A percentile compares a stretch with the other conserved stretches of the same genome.
phyloP scores from a whole-genome alignment of 805 yeast species.

The Starmera quercuum region DNA sequence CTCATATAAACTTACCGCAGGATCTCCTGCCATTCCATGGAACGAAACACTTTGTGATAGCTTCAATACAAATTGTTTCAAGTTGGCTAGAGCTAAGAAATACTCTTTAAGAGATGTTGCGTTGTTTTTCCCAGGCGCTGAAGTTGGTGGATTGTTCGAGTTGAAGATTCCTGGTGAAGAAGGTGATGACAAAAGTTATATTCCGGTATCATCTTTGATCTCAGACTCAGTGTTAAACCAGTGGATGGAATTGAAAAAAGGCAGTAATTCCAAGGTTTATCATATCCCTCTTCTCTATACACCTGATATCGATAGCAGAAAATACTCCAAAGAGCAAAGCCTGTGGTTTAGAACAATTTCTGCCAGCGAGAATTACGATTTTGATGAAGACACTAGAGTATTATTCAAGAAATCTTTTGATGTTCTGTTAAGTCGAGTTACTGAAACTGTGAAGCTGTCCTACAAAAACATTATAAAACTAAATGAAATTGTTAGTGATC shows the following conservation, averaged over 20 bases:
- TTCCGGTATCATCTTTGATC: constrained; percentile 8
- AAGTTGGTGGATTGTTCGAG: constrained; percentile 44
- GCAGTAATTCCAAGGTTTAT: constrained; percentile 2
- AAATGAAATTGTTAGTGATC: not conserved
- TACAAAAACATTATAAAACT: constrained; percentile 4
- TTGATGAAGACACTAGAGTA: constrained; percentile 4
- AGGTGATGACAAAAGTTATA: constrained; percentile 1
- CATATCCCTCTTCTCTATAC: constrained; percentile 12
- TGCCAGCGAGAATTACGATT: constrained; percentile 8
- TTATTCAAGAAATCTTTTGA: constrained; percentile 2
- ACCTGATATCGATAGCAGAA: constrained; percentile 5
- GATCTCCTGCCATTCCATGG: constrained; percentile 8
- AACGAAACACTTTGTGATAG: constrained; percentile 7
- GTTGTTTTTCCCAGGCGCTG: constrained; percentile 36
- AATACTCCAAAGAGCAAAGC: not conserved
- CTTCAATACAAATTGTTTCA: constrained; percentile 27
- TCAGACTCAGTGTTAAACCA: constrained; percentile 7
- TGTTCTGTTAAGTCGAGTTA: constrained; percentile 2
- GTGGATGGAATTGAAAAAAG: constrained; percentile 9
- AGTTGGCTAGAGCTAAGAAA: constrained; percentile 38
- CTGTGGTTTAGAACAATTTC: constrained; percentile 7
- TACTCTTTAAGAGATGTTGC: constrained; percentile 32
- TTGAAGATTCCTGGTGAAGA: constrained; percentile 21
- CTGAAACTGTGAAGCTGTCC: constrained; percentile 6
- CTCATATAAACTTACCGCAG: not conserved